These are phyloP conservation scores for Vitis hybrid DNA, from an alignment of 177 flowering plant species.

Conservation along the genomic window DNA sequence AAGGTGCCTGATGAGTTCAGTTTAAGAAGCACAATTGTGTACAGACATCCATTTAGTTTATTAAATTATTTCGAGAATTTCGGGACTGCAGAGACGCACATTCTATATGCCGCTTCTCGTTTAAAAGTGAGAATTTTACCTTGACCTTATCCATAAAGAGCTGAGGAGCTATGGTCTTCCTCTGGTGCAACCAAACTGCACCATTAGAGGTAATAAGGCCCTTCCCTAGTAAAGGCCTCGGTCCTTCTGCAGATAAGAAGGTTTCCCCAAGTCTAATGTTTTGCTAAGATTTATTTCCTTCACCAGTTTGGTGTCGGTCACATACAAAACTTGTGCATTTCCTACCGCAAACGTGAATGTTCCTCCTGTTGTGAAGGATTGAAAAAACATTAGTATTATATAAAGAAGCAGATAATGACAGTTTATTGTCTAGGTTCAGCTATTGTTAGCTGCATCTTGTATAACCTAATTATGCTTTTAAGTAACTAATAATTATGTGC, in stretches of 20 bases:
- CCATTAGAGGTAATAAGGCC: conserved; percentile 17
- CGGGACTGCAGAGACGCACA: too few species aligned
- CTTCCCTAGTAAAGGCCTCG: conserved; percentile 18
- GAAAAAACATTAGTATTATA: too few species aligned
- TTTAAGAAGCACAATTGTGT: too few species aligned
- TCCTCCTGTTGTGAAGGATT: neutral
- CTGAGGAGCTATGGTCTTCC: conserved; percentile 15
- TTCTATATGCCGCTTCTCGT: too few species aligned
- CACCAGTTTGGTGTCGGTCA: conserved; percentile 5
- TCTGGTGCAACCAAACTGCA: conserved; percentile 14
- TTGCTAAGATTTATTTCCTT: conserved; percentile 11
- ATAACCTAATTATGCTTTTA: too few species aligned
- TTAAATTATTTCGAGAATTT: too few species aligned
- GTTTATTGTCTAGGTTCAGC: too few species aligned
- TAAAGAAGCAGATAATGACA: too few species aligned
- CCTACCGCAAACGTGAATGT: conserved; percentile 13
- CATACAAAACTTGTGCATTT: conserved; percentile 5
- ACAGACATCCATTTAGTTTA: too few species aligned
- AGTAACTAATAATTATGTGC: too few species aligned
- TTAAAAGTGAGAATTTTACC: neutral
- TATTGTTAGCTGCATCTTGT: too few species aligned
- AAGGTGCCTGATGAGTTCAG: too few species aligned
- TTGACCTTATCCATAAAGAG: conserved; percentile 13
- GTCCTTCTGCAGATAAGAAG: conserved; percentile 19
- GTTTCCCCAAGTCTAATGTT: conserved; percentile 22